phyloP scores from a whole-genome alignment of 768 basidiomycete genomes.

The Podaxis sp. region DNA sequence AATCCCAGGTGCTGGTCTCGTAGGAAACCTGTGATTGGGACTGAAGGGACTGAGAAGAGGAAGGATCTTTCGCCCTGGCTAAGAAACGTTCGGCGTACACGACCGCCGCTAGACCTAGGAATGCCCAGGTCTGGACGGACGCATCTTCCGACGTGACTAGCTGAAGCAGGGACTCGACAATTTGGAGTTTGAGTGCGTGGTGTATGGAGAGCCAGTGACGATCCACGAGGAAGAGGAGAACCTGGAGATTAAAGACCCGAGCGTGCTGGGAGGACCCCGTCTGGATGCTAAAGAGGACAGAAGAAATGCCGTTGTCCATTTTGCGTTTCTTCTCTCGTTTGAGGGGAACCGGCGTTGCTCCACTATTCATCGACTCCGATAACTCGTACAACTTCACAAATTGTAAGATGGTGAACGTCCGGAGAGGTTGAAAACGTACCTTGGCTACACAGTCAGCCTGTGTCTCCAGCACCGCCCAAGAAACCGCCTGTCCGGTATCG shows the following conservation, averaged over 20 bases:
- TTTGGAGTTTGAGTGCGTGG: constrained; percentile 50
- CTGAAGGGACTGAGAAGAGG: constrained; percentile 7
- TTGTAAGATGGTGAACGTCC: background rate
- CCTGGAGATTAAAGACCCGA: constrained; percentile 62
- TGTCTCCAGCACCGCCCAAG: constrained; percentile 79
- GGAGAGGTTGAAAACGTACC: constrained; percentile 37
- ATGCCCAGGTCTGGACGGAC: constrained; percentile 78
- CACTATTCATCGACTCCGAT: constrained; percentile 53
- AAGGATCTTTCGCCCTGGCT: constrained; percentile 17
- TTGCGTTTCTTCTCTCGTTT: constrained; percentile 49
- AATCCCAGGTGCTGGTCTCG: constrained; percentile 61
- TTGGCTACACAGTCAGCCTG: constrained; percentile 76
- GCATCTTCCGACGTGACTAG: constrained; percentile 66
- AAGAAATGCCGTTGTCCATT: constrained; percentile 58
- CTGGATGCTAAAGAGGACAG: constrained; percentile 53
- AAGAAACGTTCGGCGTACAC: constrained; percentile 45
- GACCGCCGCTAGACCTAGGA: constrained; percentile 77
- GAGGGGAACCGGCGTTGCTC: constrained; percentile 21
- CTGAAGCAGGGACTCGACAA: constrained; percentile 56
- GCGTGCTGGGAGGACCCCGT: constrained; percentile 27
- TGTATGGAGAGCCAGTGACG: constrained; percentile 73
- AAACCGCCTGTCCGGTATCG: constrained; percentile 62
- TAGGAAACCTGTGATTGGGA: constrained; percentile 18
- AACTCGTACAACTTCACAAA: constrained; percentile 56
- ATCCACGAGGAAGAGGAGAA: constrained; percentile 82